Evolutionary conservation across 345 rosid genomes (phyloP).

Genomic region (Corymbia maculata): DNA sequence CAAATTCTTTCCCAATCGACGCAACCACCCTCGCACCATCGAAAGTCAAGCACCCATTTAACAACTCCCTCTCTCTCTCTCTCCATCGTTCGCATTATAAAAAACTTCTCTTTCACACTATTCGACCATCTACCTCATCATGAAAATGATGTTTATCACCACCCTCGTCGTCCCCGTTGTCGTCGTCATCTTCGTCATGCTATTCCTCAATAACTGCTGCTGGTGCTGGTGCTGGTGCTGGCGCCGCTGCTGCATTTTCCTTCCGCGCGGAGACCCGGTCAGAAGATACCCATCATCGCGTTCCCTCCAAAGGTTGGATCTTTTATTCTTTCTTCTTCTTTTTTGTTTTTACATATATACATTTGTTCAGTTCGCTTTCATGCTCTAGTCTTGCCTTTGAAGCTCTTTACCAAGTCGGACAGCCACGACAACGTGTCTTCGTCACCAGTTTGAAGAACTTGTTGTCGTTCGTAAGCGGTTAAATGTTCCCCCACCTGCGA

Average conservation of each 20-base stretch:
- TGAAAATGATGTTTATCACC: neutral
- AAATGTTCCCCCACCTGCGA: neutral
- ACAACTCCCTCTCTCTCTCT: neutral
- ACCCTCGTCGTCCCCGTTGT: neutral
- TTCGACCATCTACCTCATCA: neutral
- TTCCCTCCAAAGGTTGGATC: neutral
- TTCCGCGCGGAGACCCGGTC: neutral
- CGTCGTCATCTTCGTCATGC: neutral
- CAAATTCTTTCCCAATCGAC: neutral
- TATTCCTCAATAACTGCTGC: neutral
- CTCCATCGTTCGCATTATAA: neutral
- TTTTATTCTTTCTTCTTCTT: neutral
- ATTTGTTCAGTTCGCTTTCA: neutral
- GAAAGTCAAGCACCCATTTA: neutral
- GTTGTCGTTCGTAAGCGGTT: neutral
- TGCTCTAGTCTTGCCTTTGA: neutral
- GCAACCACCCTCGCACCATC: neutral
- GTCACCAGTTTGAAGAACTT: neutral
- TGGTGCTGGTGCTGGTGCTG: neutral
- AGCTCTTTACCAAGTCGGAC: neutral
- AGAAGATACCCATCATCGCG: neutral
- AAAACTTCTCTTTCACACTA: neutral
- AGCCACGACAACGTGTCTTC: neutral
- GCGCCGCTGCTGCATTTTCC: neutral
- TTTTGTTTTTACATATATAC: no score